phyloP scores from a whole-genome alignment of 768 basidiomycete species.

The Amanita jacksonii region DNA sequence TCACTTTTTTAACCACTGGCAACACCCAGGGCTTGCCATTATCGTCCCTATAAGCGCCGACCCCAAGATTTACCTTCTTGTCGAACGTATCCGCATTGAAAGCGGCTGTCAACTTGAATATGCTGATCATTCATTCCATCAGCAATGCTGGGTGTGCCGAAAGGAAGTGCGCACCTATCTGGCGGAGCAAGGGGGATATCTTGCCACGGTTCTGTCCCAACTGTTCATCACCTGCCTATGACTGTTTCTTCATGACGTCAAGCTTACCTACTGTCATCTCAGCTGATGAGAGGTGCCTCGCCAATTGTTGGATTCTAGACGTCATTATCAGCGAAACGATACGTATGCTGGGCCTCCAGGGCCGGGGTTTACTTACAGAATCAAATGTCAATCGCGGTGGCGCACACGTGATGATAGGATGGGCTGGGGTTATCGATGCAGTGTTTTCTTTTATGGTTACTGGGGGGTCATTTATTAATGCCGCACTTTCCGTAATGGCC shows the following conservation, averaged over 20 bases:
- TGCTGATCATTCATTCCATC: slow-evolving; percentile 35
- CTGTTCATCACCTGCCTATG: slow-evolving; percentile 11
- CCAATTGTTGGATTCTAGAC: slow-evolving; percentile 50
- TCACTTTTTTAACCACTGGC: slow-evolving; percentile 82
- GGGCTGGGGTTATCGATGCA: slow-evolving; percentile 5
- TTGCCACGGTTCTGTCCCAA: slow-evolving; percentile 56
- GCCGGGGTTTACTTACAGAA: neutral
- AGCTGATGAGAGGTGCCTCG: slow-evolving; percentile 37
- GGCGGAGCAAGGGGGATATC: slow-evolving; percentile 76
- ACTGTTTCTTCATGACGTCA: neutral
- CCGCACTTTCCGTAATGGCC: too few relatives aligned
- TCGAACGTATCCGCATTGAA: slow-evolving; percentile 73
- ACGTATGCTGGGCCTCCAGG: too few relatives aligned
- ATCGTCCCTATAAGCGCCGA: slow-evolving; percentile 88
- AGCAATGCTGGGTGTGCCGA: neutral
- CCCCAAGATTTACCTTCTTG: slow-evolving; percentile 85
- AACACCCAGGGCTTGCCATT: slow-evolving; percentile 86
- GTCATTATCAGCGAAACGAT: slow-evolving; percentile 30
- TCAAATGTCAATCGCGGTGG: neutral
- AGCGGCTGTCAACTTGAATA: slow-evolving; percentile 84
- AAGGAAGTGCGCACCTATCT: slow-evolving; percentile 47
- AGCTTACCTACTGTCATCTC: slow-evolving; percentile 46
- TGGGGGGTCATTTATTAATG: too few relatives aligned
- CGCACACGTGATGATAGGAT: neutral
- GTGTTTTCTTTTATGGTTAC: too few relatives aligned